Evolutionary conservation across 2,329 filamentous ascomycete genomes (phyloP).

Genomic region (Fusarium sp.): DNA sequence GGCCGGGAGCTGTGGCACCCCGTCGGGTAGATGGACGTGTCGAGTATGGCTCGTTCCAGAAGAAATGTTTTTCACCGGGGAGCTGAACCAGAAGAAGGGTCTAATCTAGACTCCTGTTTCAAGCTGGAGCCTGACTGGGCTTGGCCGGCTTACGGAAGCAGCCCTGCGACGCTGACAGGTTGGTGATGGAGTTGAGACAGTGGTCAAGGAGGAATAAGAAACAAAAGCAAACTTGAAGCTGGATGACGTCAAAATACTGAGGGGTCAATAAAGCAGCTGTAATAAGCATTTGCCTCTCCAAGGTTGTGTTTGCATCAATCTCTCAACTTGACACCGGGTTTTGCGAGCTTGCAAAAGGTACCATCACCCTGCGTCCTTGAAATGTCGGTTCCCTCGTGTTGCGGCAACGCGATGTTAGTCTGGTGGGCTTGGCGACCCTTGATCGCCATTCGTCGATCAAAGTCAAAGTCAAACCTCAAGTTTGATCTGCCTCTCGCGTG

Average conservation of each 20-base stretch:
- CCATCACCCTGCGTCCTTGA: background rate
- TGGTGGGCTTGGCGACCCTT: background rate
- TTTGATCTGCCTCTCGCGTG: slow-evolving; percentile 15
- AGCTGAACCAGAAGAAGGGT: slow-evolving; percentile 10
- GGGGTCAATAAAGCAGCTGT: background rate
- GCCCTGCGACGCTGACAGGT: background rate
- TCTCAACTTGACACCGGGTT: background rate
- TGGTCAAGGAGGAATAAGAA: background rate
- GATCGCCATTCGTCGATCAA: slow-evolving; percentile 32
- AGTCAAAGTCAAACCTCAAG: slow-evolving; percentile 14
- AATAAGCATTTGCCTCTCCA: background rate
- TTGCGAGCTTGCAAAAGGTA: background rate
- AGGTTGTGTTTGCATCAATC: background rate
- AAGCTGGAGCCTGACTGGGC: slow-evolving; percentile 2
- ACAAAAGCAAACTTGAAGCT: slow-evolving; percentile 1
- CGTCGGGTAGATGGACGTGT: slow-evolving; percentile 1
- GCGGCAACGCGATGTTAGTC: slow-evolving; percentile 8
- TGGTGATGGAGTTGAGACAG: background rate
- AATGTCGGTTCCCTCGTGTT: background rate
- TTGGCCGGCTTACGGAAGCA: background rate
- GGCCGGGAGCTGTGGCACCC: background rate
- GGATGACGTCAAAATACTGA: slow-evolving; percentile 1
- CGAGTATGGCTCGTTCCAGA: slow-evolving; percentile 11
- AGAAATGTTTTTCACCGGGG: slow-evolving; percentile 3
- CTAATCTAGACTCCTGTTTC: slow-evolving; percentile 23